Evolutionary conservation across 495 filamentous ascomycete genomes (phyloP), one percentile per base, ranked within the genome.

Genomic region (Aspergillus diversus): DNA sequence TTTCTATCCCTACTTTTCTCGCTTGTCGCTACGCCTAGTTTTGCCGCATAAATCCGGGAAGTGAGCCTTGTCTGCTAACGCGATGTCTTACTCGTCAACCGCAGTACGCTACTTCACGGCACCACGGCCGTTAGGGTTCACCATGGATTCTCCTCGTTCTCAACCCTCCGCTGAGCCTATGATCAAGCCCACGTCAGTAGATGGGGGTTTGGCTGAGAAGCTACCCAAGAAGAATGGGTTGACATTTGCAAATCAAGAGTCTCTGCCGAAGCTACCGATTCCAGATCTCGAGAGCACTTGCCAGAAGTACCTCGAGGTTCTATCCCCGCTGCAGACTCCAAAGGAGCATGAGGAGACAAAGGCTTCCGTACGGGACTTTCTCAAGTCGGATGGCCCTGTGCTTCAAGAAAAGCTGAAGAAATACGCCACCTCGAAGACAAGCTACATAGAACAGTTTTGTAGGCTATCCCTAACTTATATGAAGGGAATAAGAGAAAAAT

Each of bases 371-470:
- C 77, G 87, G 17, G 96, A 97, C 43, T 99, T 99, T 66, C 74
- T 97, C 48, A 91, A 85, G 72, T 80, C 82, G 7, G 95, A 97
- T 68, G 95, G 95, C 0, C 91, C 89, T 0, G 85, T 89, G 47
- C 79, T 99, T 57, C 93, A 99, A 69, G 91, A 94, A 66, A 90
- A 87, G 75, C 76, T 99, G 54, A 95, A 92, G 82, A 90, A 90
- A 73, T 99, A 99, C 83, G 92, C 96, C n/a, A 84, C 83, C 5
- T 92, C 89, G 27, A 93, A 92, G 76, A 92, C 92, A 9, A 99
- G 96, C 73, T 99, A 96, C 71, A 98, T 99, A 63, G 95, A 99
- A 72, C 95, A 99, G 72, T 99, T 99, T 66, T 99, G 94, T 98
- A 86, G 63, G 93, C 85, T 21, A 35, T 34, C 33, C 32, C 12